Percentiles rank a stretch among this genome's conserved stretches.
These are phyloP conservation scores for Gossypium trilobum DNA, from an alignment of 441 rosid species.

Conservation along the genomic window DNA sequence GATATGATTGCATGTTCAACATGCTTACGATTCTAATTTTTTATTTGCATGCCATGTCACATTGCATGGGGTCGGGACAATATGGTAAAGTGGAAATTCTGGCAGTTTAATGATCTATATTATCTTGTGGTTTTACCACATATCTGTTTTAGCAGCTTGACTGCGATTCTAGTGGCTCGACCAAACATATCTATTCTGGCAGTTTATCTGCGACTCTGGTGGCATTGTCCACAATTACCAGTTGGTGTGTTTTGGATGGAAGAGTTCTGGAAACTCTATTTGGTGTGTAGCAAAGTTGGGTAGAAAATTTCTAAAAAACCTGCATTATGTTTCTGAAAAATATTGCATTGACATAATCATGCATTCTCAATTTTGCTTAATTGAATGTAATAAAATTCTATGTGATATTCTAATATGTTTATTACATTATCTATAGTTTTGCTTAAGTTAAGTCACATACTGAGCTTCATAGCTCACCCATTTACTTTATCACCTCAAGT, in stretches of 20 bases:
- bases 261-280: neutral
- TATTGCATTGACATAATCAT: no score
- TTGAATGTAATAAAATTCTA: no score
- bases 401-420: neutral
- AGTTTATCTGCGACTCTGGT: neutral
- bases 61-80: neutral
- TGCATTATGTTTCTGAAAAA: neutral
- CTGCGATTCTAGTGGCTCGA: neutral
- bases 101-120: no score
- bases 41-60: neutral
- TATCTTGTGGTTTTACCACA: neutral
- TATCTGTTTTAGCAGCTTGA: no score
- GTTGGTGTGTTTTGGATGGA: neutral
- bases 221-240: neutral
- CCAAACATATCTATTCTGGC: neutral
- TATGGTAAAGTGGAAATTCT: neutral
- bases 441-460: neutral
- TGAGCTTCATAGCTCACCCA: neutral
- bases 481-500: neutral
- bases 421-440: no score
- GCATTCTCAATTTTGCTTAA: neutral
- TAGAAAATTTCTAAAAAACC: neutral
- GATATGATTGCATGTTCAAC: neutral
- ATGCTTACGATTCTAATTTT: neutral
- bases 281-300: neutral